Conservation (phyloP, 495 filamentous ascomycete genomes). For the Mycothermus thermophilus region DNA sequence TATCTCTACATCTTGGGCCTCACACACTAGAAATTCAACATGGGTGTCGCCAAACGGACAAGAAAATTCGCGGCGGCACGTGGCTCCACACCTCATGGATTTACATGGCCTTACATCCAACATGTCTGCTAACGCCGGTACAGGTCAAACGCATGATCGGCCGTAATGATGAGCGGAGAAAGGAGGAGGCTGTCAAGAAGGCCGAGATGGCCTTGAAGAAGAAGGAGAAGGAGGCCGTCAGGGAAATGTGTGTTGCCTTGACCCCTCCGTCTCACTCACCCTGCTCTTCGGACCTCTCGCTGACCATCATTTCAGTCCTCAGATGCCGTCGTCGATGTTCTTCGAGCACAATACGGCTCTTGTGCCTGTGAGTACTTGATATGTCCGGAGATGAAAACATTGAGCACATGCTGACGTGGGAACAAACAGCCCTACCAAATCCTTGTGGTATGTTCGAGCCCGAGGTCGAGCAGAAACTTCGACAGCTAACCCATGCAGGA, state of each 20-base stretch:
- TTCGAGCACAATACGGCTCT: slow-evolving; percentile 89
- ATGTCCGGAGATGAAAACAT: not conserved
- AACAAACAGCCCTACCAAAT: slow-evolving; percentile 17
- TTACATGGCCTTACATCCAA: not conserved
- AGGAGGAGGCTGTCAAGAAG: slow-evolving; percentile 45
- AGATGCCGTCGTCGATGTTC: slow-evolving; percentile 79
- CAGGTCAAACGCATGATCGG: slow-evolving; percentile 51
- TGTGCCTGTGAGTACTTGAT: slow-evolving; percentile 37
- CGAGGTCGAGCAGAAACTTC: not conserved
- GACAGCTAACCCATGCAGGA: slow-evolving; percentile 28
- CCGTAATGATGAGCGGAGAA: slow-evolving; percentile 46
- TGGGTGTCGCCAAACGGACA: slow-evolving; percentile 21
- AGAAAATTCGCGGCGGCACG: slow-evolving; percentile 21
- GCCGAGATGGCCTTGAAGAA: slow-evolving; percentile 39
- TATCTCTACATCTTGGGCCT: too few species aligned
- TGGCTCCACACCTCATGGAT: slow-evolving; percentile 2
- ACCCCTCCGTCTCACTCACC: not conserved
- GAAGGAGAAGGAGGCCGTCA: slow-evolving; percentile 43
- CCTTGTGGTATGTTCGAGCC: slow-evolving; percentile 11
- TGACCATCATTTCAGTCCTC: slow-evolving; percentile 34
- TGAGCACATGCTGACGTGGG: slow-evolving; percentile 3
- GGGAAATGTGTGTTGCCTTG: slow-evolving; percentile 43
- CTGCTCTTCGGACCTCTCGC: not conserved
- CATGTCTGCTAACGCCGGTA: slow-evolving; percentile 7
- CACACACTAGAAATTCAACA: slow-evolving; percentile 7